Base-by-base conservation (phyloP, 768 basidiomycete species). In the Pholiota molesta region DNA sequence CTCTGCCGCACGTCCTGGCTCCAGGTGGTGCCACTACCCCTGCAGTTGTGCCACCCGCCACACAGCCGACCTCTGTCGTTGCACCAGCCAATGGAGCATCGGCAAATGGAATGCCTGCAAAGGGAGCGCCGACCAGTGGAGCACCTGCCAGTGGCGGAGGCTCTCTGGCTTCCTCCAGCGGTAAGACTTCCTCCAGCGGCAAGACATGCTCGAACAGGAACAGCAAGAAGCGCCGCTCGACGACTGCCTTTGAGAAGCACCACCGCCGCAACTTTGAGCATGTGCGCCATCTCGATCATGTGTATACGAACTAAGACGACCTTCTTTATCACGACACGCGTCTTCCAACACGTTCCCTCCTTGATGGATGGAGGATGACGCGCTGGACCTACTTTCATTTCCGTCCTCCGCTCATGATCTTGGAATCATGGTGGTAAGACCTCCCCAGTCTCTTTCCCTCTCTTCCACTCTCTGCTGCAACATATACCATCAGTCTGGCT, bases 211-310 rank as follows among this genome's bases (percentile, higher is more conserved):
- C 54, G 23, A 47, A 45, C 45, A 39, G 45, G 23, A 47, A 45
- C 45, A 39, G 45, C 26, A 61, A 55, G 39, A 61, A 33, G 52
- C 64, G 66, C 42, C 57, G 57, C 31, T 63, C 59, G 21, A 63
- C 61, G 59, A 33, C 53, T 28, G 55, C 42, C 19, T 31, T 65
- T 57, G 64, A 65, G 17, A 37, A 65, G n/a, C 64, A 67, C 31
- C 64, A 62, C 35, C 64, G 64, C 35, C 53, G 59, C 31, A 55
- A 54, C 49, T 29, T 37, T 8, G 35, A 56, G 9, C 62, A 52
- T 55, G 62, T 57, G 55, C 57, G 58, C 52, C 59, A 51, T 44
- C 28, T 60, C 21, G 54, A 61, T 37, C 49, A 63, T 45, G 52
- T 49, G 31, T 57, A 54, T 52, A 61, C 62, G 54, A 60, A 54